Evolutionary conservation across 2,329 filamentous ascomycete species (phyloP).

Genomic region (Ophiostoma ips): DNA sequence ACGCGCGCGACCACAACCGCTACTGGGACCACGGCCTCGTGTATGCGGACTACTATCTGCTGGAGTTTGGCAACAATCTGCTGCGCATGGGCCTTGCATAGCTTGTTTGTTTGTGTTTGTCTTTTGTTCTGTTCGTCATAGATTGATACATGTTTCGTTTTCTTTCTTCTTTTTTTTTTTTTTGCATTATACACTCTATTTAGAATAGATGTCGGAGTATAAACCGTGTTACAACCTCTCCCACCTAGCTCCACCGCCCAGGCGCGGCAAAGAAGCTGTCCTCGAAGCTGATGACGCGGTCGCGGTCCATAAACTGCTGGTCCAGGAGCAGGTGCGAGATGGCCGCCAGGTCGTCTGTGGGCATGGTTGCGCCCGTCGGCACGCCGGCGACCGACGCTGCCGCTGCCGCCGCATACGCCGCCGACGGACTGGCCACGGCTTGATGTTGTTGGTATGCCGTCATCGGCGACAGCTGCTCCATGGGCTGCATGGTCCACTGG

Average conservation of each 20-base stretch:
- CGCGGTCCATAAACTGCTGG: constrained; percentile 15
- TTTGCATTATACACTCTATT: background rate
- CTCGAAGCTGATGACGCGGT: constrained; percentile 16
- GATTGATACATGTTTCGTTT: no score
- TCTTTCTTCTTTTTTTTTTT: no score
- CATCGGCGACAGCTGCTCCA: background rate
- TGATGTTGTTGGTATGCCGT: background rate
- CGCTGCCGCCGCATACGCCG: background rate
- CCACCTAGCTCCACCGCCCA: constrained; percentile 1
- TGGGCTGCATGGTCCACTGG: constrained; percentile 3
- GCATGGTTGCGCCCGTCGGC: background rate
- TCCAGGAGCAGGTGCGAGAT: constrained; percentile 19
- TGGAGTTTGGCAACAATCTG: constrained; percentile 1
- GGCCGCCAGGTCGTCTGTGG: constrained; percentile 14
- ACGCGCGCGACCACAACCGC: constrained; percentile 14
- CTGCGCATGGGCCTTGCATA: background rate
- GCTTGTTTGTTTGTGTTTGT: background rate
- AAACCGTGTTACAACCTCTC: no score
- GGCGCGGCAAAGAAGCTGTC: constrained; percentile 8
- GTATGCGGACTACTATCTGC: constrained; percentile 1
- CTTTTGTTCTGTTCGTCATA: no score
- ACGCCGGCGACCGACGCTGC: background rate
- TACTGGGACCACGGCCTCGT: constrained; percentile 24
- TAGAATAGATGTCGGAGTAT: background rate
- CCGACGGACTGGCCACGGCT: background rate